Base-by-base conservation (phyloP, 2,329 filamentous ascomycete genomes). In the Arachnomyces sp. region DNA sequence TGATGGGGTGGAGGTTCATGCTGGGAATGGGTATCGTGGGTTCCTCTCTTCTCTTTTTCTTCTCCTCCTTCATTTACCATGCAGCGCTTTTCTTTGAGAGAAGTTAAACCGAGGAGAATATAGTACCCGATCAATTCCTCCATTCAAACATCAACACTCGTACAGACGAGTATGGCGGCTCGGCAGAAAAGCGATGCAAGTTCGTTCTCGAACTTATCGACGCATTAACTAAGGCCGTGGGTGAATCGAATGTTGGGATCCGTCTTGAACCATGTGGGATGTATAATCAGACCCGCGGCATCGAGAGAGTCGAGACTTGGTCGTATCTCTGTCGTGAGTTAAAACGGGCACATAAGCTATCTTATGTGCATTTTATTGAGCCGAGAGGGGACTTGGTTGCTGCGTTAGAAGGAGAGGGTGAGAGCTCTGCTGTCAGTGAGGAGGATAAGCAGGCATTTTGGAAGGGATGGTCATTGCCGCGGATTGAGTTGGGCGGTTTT, bases 121-220 rank as follows among this genome's bases (percentile, higher is more conserved):
- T 9, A 25, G 21, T 87, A 2, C 57, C 83, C 7, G 72, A 74
- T 42, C 72, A 82, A 49, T 87, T 86, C 57, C 63, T 83, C 11
- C 80, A 77, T 46, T 70, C 73, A 43, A 68, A 59, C 3, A 62
- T 64, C 50, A 82, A 82, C 59, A 64, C 66, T 36, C 68, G 78
- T 2, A 74, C 61, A 2, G 72, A 75, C 44, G 50, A 36, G 38
- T 73, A 61, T 62, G 72, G 60, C 4, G 71, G 71, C 6, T 67
- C 61, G 32, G 53, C 72, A 6, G 66, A 68, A 60, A 71, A 74
- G 47, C 63, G 77, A 44, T 50, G 67, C 38, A 56, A 73, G 13
- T 71, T 79, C 44, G 66, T 61, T 0, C 42, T 78, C 7, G 75
- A 79, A 48, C 69, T 76, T 12, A 61, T 73, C 0, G 64, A 72